phyloP scores from a whole-genome alignment of 805 yeast species.

The Starmerella stellata region DNA sequence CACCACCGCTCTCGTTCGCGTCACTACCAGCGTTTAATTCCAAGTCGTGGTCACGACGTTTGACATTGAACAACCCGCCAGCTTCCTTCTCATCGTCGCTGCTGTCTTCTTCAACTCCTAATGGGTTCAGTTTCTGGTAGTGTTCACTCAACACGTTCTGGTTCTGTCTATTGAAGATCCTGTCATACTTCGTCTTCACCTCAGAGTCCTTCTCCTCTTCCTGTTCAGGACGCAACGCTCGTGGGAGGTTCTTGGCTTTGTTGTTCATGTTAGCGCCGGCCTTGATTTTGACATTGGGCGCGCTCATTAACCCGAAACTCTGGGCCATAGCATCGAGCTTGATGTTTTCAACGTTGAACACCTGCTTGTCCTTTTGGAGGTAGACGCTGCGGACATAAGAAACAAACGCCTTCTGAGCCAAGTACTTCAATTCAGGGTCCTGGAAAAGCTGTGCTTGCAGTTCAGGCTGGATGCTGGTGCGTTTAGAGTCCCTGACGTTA shows the following conservation, averaged over 20 bases:
- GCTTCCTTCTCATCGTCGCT: constrained; percentile 23
- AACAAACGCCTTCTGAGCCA: constrained; percentile 90
- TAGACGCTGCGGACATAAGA: constrained; percentile 75
- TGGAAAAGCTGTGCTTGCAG: constrained; percentile 79
- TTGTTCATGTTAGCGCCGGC: constrained; percentile 19
- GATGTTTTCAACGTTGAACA: constrained; percentile 57
- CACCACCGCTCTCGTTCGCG: constrained; percentile 1
- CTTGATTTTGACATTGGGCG: constrained; percentile 71
- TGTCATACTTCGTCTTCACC: constrained; percentile 74
- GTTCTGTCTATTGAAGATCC: constrained; percentile 88
- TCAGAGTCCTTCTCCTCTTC: constrained; percentile 28
- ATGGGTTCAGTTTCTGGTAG: constrained; percentile 43
- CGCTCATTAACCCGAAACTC: constrained; percentile 86
- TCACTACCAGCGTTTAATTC: constrained; percentile 25
- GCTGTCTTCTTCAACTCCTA: no score
- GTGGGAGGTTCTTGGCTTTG: constrained; percentile 48
- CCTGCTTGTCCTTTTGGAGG: constrained; percentile 71
- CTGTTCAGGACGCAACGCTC: constrained; percentile 36
- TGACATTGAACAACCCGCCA: constrained; percentile 66
- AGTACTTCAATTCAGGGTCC: constrained; percentile 76
- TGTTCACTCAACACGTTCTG: constrained; percentile 84
- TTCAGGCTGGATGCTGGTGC: constrained; percentile 60
- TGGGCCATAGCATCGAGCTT: constrained; percentile 74
- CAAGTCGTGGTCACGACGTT: constrained; percentile 56
- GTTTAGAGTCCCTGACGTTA: constrained; percentile 56